Base-by-base conservation (phyloP, 2,329 filamentous ascomycete genomes). In the Fusarium sterilihyphosum region DNA sequence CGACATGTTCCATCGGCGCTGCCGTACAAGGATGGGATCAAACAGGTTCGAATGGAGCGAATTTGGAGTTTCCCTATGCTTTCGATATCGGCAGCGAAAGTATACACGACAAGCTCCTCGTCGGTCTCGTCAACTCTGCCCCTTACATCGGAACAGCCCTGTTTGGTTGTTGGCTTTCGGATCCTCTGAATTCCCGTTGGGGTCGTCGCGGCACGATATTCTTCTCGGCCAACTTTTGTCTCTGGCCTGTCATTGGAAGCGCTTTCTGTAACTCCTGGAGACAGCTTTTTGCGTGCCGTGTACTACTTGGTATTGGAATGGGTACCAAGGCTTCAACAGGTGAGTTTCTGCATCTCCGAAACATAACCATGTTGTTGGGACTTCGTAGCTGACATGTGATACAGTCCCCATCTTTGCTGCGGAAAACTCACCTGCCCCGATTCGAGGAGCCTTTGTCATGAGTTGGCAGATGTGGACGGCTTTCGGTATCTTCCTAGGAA, bases 401-500 rank as follows among this genome's bases (percentile, higher is more conserved):
- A 89, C 86, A 54, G 92, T 94, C 4, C 93, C 93, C 1, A 91
- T 95, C 35, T 95, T 93, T 76, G 91, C 92, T 1, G 93, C 93
- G 5, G 93, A 95, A 81, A 93, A 90, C 65, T 89, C 91, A 0
- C 93, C 93, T 0, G 90, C 92, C 3, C 81, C 86, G 4, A 91
- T 94, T 62, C 89, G 93, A 79, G 92, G 93, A 73, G 93, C 92
- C 13, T 85, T 96, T 24, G 93, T 95, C 72, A 96, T 96, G 93
- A 91, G 91, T 71, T 96, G 93, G 93, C 84, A 95, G 82, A 84
- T 92, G 81, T 92, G 90, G 89, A 91, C 87, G 6, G 87, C 88
- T 5, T 89, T 91, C 77, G 89, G 89, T 52, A 91, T 91, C 72
- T 87, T 90, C 74, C 82, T 90, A 22, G 91, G 91, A 37, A 92